Percentiles rank a stretch among this genome's conserved stretches.
Evolutionary conservation across 2,329 filamentous ascomycete genomes (phyloP).

Genomic region (Colletotrichum sp.): DNA sequence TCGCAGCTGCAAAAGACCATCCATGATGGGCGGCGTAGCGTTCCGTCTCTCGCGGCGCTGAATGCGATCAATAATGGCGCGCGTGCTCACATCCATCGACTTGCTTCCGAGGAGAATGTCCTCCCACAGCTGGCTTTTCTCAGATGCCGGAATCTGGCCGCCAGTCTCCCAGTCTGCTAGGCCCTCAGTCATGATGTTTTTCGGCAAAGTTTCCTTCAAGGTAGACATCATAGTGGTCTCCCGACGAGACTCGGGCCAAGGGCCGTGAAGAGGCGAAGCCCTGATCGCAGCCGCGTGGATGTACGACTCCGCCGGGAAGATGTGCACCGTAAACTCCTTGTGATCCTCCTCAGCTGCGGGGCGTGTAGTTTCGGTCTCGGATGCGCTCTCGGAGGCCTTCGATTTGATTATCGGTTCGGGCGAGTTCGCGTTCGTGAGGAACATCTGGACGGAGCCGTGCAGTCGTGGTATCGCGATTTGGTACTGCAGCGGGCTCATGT

Average conservation of each 20-base stretch:
- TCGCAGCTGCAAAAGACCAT: constrained; percentile 17
- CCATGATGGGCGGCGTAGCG: constrained; percentile 4
- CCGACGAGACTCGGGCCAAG: constrained; percentile 43
- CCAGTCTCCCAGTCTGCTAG: constrained; percentile 49
- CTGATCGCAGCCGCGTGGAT: constrained; percentile 42
- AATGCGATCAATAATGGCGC: constrained; percentile 10
- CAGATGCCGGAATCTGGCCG: constrained; percentile 26
- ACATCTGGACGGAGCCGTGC: constrained; percentile 30
- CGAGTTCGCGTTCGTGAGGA: constrained; percentile 29
- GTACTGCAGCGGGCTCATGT: constrained; percentile 53
- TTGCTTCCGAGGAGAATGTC: constrained; percentile 20
- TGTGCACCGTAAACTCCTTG: constrained; percentile 46
- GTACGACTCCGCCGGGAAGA: constrained; percentile 44
- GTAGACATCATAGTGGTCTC: constrained; percentile 36
- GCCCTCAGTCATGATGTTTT: constrained; percentile 39
- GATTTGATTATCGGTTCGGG: constrained; percentile 6
- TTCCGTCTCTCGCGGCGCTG: not conserved
- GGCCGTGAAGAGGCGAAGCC: constrained; percentile 40
- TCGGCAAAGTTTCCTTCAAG: constrained; percentile 44
- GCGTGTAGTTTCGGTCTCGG: not conserved
- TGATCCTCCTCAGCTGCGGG: constrained; percentile 19
- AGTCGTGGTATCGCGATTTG: constrained; percentile 37
- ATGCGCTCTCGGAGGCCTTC: not conserved
- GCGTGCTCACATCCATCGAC: constrained; percentile 5
- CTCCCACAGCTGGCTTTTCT: constrained; percentile 26